Conservation (phyloP, 345 rosid genomes). For the Dimocarpus longan region DNA sequence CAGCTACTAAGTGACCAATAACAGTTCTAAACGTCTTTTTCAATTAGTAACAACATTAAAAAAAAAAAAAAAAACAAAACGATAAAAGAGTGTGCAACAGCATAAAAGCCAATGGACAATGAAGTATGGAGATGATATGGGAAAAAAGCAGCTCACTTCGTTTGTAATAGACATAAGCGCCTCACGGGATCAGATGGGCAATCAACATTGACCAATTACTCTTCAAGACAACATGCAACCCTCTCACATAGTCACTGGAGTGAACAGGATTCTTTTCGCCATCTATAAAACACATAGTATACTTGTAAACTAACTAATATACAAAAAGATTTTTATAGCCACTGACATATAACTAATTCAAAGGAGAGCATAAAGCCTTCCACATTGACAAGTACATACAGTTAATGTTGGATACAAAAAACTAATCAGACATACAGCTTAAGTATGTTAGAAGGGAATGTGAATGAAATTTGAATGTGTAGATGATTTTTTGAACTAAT, state of each 20-base stretch:
- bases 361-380: not conserved
- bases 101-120: not conserved
- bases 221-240: not conserved
- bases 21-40: no score
- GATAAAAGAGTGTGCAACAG: no score
- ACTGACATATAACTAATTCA: not conserved
- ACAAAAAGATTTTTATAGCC: not conserved
- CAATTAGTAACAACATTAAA: no score
- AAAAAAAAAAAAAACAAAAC: no score
- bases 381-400: not conserved
- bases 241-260: no score
- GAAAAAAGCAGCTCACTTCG: not conserved
- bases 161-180: not conserved
- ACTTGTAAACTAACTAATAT: not conserved
- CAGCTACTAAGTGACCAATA: no score
- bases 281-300: not conserved
- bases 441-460: no score
- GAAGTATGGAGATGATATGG: not conserved
- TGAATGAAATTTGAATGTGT: no score
- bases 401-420: not conserved
- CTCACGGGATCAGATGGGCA: not conserved
- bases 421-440: not conserved
- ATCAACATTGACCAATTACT: not conserved
- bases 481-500: no score
- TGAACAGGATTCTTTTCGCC: not conserved